Percentiles rank a stretch among this genome's conserved stretches.
phyloP scores from a whole-genome alignment of 2,329 filamentous ascomycete genomes.

The Arachnomyces sp. region DNA sequence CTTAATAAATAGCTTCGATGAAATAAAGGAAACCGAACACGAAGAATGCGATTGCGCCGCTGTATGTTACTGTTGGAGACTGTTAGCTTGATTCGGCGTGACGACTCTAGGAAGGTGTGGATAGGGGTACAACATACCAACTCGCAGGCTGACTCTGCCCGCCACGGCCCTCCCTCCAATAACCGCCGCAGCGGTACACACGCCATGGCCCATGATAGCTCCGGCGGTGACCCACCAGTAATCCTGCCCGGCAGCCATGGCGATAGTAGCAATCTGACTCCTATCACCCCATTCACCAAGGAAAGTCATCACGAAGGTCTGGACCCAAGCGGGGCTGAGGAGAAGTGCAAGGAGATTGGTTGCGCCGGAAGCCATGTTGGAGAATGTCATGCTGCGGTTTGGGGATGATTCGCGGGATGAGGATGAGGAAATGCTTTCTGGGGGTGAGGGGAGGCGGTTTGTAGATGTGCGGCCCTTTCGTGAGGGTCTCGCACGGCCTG shows the following conservation, averaged over 20 bases:
- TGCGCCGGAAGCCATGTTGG: conserved; percentile 52
- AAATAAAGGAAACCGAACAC: conserved; percentile 88
- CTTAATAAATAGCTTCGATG: conserved; percentile 61
- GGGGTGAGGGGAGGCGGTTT: conserved; percentile 69
- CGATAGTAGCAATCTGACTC: conserved; percentile 95
- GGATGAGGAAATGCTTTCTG: conserved; percentile 71
- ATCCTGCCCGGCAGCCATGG: conserved; percentile 96
- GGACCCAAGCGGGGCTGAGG: conserved; percentile 92
- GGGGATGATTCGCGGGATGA: conserved; percentile 54
- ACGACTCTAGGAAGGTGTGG: conserved; percentile 20
- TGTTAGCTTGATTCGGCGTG: conserved; percentile 10
- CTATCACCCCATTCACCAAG: conserved; percentile 96
- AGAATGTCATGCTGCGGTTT: conserved; percentile 37
- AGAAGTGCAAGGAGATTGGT: conserved; percentile 81
- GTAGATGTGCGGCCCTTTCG: conserved; percentile 62
- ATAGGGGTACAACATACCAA: conserved; percentile 59
- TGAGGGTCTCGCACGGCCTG: conserved; percentile 55
- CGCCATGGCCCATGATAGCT: conserved; percentile 73
- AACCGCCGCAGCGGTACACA: conserved; percentile 87
- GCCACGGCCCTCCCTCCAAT: conserved; percentile 88
- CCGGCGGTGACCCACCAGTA: conserved; percentile 98
- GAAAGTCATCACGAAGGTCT: conserved; percentile 99
- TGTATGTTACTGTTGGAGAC: conserved; percentile 64
- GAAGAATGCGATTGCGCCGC: conserved; percentile 82
- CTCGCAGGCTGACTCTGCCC: conserved; percentile 85